phyloP scores from a whole-genome alignment of 2,329 filamentous ascomycete genomes.

The Meredithiella fracta region DNA sequence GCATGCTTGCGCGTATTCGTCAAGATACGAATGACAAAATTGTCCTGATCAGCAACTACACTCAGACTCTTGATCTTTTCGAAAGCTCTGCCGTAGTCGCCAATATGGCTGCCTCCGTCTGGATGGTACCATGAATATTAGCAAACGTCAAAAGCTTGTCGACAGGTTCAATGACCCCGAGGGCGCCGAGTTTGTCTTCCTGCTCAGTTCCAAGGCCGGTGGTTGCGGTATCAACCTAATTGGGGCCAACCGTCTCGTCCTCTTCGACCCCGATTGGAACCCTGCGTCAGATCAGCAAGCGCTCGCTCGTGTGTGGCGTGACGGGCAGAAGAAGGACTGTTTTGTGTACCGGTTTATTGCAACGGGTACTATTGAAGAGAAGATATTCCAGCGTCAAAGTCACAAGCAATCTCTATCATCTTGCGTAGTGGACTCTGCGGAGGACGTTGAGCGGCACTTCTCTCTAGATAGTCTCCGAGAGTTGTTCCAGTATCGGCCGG shows the following conservation, averaged over 20 bases:
- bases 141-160: slow-evolving; percentile 89
- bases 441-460: slow-evolving; percentile 96
- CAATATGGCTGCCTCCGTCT: slow-evolving; percentile 76
- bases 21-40: slow-evolving; percentile 98
- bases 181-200: slow-evolving; percentile 78
- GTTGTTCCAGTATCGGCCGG: slow-evolving; percentile 77
- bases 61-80: slow-evolving; percentile 86
- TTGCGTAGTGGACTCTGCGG: slow-evolving; percentile 87
- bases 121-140: slow-evolving; percentile 95
- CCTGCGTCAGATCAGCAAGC: slow-evolving; percentile 95
- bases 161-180: slow-evolving; percentile 95
- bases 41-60: slow-evolving; percentile 97
- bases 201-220: slow-evolving; percentile 92
- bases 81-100: slow-evolving; percentile 72
- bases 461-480: slow-evolving; percentile 79
- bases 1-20: slow-evolving; percentile 90
- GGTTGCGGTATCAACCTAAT: slow-evolving; percentile 94
- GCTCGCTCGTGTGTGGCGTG: slow-evolving; percentile 92
- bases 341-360: slow-evolving; percentile 99
- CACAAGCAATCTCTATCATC: slow-evolving; percentile 96
- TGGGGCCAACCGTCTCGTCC: slow-evolving; percentile 80
- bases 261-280: slow-evolving; percentile 98
- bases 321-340: slow-evolving; percentile 97
- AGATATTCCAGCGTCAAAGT: slow-evolving; percentile 95
- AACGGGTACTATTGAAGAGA: slow-evolving; percentile 95